Conservation (phyloP, 2,329 filamentous ascomycete genomes). For the Waltergamsia citrina region DNA sequence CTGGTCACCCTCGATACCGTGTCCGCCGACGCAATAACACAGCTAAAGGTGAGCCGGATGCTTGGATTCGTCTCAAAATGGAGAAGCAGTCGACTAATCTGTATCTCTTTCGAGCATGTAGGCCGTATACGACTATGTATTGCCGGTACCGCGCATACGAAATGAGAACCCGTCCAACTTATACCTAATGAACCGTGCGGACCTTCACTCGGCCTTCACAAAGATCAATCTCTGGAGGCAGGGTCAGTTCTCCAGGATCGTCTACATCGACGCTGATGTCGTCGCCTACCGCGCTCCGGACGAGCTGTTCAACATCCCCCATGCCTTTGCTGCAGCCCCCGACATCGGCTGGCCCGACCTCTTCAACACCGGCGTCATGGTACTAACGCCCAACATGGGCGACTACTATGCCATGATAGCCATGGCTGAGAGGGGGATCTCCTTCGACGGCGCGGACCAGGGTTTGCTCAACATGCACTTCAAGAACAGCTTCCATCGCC, state of each 20-base stretch:
- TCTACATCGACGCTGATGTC: slow-evolving; percentile 91
- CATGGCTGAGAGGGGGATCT: slow-evolving; percentile 78
- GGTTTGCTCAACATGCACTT: slow-evolving; percentile 94
- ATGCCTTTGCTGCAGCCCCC: slow-evolving; percentile 63
- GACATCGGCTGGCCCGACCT: slow-evolving; percentile 98
- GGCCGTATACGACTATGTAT: slow-evolving; percentile 80
- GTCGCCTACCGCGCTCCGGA: slow-evolving; percentile 87
- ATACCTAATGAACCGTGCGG: slow-evolving; percentile 81
- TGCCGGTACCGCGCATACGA: slow-evolving; percentile 71
- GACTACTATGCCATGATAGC: slow-evolving; percentile 80
- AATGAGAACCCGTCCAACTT: slow-evolving; percentile 72
- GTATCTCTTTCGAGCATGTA: too few species aligned
- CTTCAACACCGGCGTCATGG: slow-evolving; percentile 98
- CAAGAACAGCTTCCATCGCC: slow-evolving; percentile 68
- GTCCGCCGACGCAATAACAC: slow-evolving; percentile 61
- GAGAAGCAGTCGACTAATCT: too few species aligned
- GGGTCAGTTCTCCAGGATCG: slow-evolving; percentile 80
- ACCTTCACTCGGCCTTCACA: slow-evolving; percentile 88
- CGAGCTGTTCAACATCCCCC: slow-evolving; percentile 67
- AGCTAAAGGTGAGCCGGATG: slow-evolving; percentile 67
- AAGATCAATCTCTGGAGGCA: slow-evolving; percentile 94
- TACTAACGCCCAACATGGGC: slow-evolving; percentile 72
- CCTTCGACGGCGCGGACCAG: slow-evolving; percentile 95
- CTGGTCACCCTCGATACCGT: slow-evolving; percentile 76
- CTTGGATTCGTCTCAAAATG: too few species aligned